Conservation (phyloP, 768 basidiomycete genomes). For the Gymnopilus junonius region DNA sequence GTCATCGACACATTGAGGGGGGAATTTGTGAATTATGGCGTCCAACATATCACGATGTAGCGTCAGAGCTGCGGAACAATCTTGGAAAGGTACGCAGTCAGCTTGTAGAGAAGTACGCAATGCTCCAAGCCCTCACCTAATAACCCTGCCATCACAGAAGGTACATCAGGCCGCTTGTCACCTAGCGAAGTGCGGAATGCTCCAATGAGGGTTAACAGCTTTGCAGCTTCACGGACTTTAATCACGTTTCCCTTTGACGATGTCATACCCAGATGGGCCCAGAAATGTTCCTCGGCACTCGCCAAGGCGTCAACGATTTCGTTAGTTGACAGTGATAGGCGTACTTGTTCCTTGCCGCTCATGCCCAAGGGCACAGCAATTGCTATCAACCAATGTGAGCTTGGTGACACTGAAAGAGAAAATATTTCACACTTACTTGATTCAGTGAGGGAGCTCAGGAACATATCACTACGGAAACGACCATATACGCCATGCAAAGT, state of each 20-base stretch:
- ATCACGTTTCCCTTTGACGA: constrained; percentile 64
- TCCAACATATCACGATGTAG: constrained; percentile 88
- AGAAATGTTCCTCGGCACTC: constrained; percentile 72
- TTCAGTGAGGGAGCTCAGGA: constrained; percentile 87
- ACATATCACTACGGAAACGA: constrained; percentile 84
- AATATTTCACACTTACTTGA: constrained; percentile 63
- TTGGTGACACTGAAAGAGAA: neutral
- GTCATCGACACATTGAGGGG: constrained; percentile 57
- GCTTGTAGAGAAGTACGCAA: neutral
- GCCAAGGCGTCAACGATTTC: constrained; percentile 66
- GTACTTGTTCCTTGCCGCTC: constrained; percentile 45
- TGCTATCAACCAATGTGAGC: constrained; percentile 46
- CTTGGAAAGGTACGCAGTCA: constrained; percentile 40
- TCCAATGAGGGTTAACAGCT: constrained; percentile 71
- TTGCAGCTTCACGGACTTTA: constrained; percentile 73
- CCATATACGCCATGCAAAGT: constrained; percentile 77
- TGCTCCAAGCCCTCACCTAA: constrained; percentile 53
- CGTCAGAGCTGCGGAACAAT: constrained; percentile 76
- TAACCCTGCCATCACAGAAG: constrained; percentile 62
- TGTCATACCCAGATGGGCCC: constrained; percentile 61
- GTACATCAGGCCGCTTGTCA: constrained; percentile 48
- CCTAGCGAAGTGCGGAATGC: constrained; percentile 86
- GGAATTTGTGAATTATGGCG: constrained; percentile 74
- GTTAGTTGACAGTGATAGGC: constrained; percentile 48
- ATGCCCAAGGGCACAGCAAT: constrained; percentile 86